Percentiles rank a stretch among this genome's conserved stretches.
Conservation (phyloP, 2,329 filamentous ascomycete species). For the Dothideomycetidae sp. region DNA sequence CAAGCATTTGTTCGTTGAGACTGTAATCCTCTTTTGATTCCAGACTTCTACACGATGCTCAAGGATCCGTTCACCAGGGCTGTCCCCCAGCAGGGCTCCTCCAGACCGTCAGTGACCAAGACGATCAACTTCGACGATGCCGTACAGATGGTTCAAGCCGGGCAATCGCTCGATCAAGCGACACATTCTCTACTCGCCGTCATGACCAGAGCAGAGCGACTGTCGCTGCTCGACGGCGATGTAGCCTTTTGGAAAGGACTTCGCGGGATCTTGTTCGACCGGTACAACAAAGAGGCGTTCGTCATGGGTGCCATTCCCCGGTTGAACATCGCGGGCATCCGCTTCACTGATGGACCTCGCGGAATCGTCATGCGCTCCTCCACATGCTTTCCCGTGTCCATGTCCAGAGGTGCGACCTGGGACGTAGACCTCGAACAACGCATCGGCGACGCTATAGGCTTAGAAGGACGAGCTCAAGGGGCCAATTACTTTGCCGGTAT, state of each 20-base stretch:
- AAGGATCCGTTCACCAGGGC: too few species aligned
- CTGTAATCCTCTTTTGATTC: too few species aligned
- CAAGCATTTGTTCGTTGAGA: too few species aligned
- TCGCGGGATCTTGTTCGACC: constrained; percentile 8
- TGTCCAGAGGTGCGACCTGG: constrained; percentile 19
- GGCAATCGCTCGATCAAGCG: neutral
- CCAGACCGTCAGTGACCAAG: neutral
- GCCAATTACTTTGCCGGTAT: constrained; percentile 18
- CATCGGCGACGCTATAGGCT: constrained; percentile 18
- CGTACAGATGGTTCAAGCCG: neutral
- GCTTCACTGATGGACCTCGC: constrained; percentile 18
- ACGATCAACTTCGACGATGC: neutral
- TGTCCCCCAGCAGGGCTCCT: too few species aligned
- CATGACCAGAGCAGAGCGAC: neutral
- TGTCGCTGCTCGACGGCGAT: constrained; percentile 11
- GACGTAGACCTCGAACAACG: constrained; percentile 16
- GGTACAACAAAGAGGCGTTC: constrained; percentile 11
- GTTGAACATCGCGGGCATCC: constrained; percentile 11
- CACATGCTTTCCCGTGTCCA: constrained; percentile 12
- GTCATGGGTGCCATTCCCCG: constrained; percentile 7
- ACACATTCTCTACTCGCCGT: neutral
- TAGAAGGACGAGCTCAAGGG: constrained; percentile 18
- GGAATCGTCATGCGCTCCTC: constrained; percentile 14
- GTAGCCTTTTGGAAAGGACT: constrained; percentile 11
- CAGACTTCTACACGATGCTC: too few species aligned